Base-by-base conservation (phyloP, 768 basidiomycete species). In the Cyclocybe aegerita region DNA sequence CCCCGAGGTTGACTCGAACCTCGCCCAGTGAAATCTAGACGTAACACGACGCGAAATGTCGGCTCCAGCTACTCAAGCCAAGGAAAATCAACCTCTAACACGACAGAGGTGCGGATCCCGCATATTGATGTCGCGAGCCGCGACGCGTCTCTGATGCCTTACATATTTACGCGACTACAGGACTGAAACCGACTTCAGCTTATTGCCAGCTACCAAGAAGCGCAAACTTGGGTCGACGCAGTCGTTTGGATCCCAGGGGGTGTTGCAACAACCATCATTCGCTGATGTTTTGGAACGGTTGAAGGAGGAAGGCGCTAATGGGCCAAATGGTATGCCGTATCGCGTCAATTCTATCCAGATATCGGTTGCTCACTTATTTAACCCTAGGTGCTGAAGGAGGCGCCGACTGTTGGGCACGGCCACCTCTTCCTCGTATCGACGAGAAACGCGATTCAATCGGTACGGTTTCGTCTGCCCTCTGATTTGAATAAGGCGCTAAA, bases 381-480 rank as follows among this genome's bases (percentile, higher is more conserved):
- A 32, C 49, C 45, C 11, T 43, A 88, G 88, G 71, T 41, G 81
- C 81, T 8, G 90, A 92, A 67, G 91, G 90, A 55, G 91, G 90
- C 50, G 83, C 87, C 14, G 79, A 88, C 62, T 65, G 69, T 36
- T 94, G 92, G 92, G 66, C 78, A 3, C 78, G 92, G 39, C 88
- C 92, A 2, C 54, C 63, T 7, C 67, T 88, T 9, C 72, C 73
- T 4, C 61, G 63, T 11, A 63, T 95, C 4, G 71, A 90, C 56
- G 74, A 77, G 43, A 79, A 80, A 58, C 76, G 60, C 48, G 86
- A 95, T 60, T 69, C 75, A 4, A 85, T 97, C 50, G 70, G 93
- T 92, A 35, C 50, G 85, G 60, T 46, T 42, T 14, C 14, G n/a
- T 8, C 30, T 17, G 34, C 2, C 11, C 39, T 9, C 23, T n/a